Conservation (phyloP, 2,329 filamentous ascomycete species). For the Rutstroemia sp. region DNA sequence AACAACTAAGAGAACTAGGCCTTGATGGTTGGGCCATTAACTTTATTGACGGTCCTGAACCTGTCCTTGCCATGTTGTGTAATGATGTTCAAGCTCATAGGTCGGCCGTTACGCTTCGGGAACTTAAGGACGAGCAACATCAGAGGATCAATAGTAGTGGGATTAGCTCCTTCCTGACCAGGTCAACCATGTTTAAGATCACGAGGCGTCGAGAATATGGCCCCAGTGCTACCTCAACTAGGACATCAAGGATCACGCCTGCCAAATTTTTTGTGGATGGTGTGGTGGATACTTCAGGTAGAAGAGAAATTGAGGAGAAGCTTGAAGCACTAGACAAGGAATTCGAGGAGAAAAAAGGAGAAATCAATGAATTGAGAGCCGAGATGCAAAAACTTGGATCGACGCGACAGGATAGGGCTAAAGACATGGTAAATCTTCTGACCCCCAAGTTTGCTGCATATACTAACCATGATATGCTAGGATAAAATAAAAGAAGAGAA, state of each 20-base stretch:
- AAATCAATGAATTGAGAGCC: slow-evolving; percentile 12
- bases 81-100: slow-evolving; percentile 61
- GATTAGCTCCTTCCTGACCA: slow-evolving; percentile 65
- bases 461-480: slow-evolving; percentile 28
- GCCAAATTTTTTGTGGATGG: slow-evolving; percentile 72
- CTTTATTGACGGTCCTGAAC: slow-evolving; percentile 69
- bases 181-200: slow-evolving; percentile 55
- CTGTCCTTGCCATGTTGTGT: slow-evolving; percentile 85
- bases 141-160: slow-evolving; percentile 47
- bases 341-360: slow-evolving; percentile 21
- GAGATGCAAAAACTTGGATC: slow-evolving; percentile 31
- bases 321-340: slow-evolving; percentile 30
- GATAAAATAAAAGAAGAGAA: slow-evolving; percentile 53
- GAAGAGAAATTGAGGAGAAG: slow-evolving; percentile 50
- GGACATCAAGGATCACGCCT: slow-evolving; percentile 49
- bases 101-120: slow-evolving; percentile 55
- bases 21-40: slow-evolving; percentile 78
- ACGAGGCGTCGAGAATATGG: slow-evolving; percentile 75
- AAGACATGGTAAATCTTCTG: slow-evolving; percentile 30
- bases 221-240: slow-evolving; percentile 61
- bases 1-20: slow-evolving; percentile 51
- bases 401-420: too few species aligned
- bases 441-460: background rate
- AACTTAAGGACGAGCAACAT: slow-evolving; percentile 62
- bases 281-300: slow-evolving; percentile 61